Base-by-base conservation (phyloP, 139 green algal genomes). In the Gonium pectorale region DNA sequence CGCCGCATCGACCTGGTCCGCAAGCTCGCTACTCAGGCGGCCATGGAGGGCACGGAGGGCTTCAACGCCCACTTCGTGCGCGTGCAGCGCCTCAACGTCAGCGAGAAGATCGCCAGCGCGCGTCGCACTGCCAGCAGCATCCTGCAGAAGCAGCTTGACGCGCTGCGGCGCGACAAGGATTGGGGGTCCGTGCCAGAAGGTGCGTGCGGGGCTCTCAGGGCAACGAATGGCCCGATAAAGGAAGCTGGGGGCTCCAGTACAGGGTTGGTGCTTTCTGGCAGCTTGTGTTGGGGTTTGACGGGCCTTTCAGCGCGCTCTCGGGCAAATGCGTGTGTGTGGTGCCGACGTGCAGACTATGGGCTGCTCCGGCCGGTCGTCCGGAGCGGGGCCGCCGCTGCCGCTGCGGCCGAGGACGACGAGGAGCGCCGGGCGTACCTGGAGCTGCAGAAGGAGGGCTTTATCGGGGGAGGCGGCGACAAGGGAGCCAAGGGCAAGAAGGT, bases 1-100 rank as follows among this genome's bases (percentile, higher is more conserved):
- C 78, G 78, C 2, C 78, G 78, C 35, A 84, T 84, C 60, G 78
- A 84, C 78, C 43, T 84, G 63, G 78, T 84, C 21, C 78, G 78
- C 63, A 74, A 84, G 62, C 62, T 84, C 44, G 78, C 78, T 0
- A 84, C 78, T 38, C 62, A 75, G 62, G 78, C 78, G 22, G 78
- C 78, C 43, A 74, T 75, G 78, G 78, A 84, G 78, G 78, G 78
- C 78, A 74, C 63, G 2, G 62, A 74, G 60, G 78, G 78, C 60
- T 84, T 84, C 78, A 84, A 84, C 43, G 62, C 63, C 21, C 43
- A 84, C 64, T 84, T 67, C 22, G 78, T 84, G 9, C 78, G 78
- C 37, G 46, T 84, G 78, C 78, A 84, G 78, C 44, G 46, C 11
- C 44, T 75, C 43, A 84, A 84, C 64, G 63, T 84, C 24, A 84